Evolutionary conservation across 1,284 basidiomycete genomes (phyloP).

Genomic region (Amylostereum areolatum): DNA sequence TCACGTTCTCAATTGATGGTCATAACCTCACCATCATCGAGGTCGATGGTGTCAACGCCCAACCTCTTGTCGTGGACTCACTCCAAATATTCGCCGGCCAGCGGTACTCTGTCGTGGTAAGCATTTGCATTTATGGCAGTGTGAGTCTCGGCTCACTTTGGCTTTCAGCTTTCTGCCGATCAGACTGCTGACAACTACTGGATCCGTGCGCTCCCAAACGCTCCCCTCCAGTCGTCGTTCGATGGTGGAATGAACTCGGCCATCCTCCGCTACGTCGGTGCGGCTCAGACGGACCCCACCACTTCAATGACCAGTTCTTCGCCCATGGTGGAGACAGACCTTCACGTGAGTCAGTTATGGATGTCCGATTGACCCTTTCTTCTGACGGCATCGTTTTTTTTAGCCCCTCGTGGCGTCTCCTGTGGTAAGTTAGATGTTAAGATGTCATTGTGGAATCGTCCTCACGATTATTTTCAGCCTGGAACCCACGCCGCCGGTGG

Average conservation of each 20-base stretch:
- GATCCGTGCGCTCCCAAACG: slow-evolving; percentile 1
- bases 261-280: slow-evolving; percentile 31
- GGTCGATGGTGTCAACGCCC: slow-evolving; percentile 25
- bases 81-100: slow-evolving; percentile 30
- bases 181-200: not conserved
- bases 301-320: slow-evolving; percentile 8
- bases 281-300: slow-evolving; percentile 25
- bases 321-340: slow-evolving; percentile 12
- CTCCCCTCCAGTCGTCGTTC: not conserved
- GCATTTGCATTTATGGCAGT: slow-evolving; percentile 18
- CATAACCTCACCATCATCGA: slow-evolving; percentile 33
- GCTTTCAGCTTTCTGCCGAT: slow-evolving; percentile 17
- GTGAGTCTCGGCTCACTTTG: slow-evolving; percentile 29
- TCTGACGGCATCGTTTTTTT: slow-evolving; percentile 17
- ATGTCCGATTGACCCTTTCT: slow-evolving; percentile 8
- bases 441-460: not conserved
- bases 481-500: slow-evolving; percentile 8
- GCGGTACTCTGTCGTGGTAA: slow-evolving; percentile 26
- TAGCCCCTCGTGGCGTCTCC: not conserved
- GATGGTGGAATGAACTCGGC: slow-evolving; percentile 10
- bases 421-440: no score
- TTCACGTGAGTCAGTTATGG: slow-evolving; percentile 8
- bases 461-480: slow-evolving; percentile 1
- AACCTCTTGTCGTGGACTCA: slow-evolving; percentile 25
- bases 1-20: slow-evolving; percentile 28